Conservation (phyloP, 2,329 filamentous ascomycete species). For the Aspergillus fijiensis region DNA sequence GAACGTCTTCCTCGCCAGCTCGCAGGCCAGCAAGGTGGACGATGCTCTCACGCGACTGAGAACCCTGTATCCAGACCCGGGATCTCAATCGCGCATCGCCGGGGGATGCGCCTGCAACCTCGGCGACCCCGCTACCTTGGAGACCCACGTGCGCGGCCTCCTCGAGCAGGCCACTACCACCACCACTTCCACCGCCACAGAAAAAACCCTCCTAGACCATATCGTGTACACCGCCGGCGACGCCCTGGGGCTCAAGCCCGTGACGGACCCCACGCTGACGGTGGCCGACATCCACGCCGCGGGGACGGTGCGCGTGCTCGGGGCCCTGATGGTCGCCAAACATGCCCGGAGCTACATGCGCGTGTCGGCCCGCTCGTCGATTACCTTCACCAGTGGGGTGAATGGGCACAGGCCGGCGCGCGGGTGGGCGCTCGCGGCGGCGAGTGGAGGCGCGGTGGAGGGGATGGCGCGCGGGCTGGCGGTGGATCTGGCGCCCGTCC, state of each 20-base stretch:
- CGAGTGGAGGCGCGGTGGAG: conserved; percentile 27
- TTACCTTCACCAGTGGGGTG: conserved; percentile 45
- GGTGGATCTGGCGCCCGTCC: conserved; percentile 42
- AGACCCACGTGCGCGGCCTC: no score
- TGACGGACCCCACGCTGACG: conserved; percentile 27
- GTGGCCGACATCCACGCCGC: conserved; percentile 16
- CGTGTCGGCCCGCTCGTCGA: conserved; percentile 24
- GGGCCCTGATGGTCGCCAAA: conserved; percentile 41
- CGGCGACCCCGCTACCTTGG: no score
- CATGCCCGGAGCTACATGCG: conserved; percentile 37
- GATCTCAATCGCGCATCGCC: no score
- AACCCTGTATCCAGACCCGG: no score
- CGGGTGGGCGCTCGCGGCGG: conserved; percentile 33
- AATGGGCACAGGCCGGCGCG: conserved; percentile 35
- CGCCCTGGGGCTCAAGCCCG: conserved; percentile 11
- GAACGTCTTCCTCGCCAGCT: no score
- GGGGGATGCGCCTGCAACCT: no score
- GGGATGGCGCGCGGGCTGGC: conserved; percentile 39
- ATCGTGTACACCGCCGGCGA: conserved; percentile 54
- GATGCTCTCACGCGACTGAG: no score
- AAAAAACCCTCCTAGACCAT: conserved; percentile 43
- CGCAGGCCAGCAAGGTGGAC: no score
- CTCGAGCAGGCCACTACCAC: no score
- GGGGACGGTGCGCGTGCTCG: conserved; percentile 36
- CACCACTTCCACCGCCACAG: no score